phyloP scores from a whole-genome alignment of 306 rosid genomes.

The Inga laurina region DNA sequence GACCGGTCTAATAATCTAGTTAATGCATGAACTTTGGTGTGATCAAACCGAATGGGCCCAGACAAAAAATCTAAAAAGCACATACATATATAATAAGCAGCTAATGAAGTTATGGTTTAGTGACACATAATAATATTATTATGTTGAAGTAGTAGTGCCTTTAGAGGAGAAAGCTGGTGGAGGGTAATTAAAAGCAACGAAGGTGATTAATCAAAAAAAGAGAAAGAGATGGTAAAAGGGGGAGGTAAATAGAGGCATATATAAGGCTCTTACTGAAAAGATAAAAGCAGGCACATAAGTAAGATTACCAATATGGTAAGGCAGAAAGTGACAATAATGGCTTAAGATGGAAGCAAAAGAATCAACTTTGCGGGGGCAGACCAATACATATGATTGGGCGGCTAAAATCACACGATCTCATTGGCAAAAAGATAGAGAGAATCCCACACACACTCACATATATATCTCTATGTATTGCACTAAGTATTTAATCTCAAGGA shows the following conservation, averaged over 20 bases:
- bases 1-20: neutral
- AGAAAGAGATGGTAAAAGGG: neutral
- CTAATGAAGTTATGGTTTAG: slow-evolving; percentile 13
- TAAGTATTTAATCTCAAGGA: slow-evolving; percentile 37
- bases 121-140: neutral
- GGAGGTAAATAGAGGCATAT: slow-evolving; percentile 17
- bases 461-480: slow-evolving; percentile 16
- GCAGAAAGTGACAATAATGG: slow-evolving; percentile 45
- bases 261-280: slow-evolving; percentile 29
- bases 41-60: neutral
- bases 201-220: neutral
- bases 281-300: slow-evolving; percentile 26
- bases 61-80: neutral
- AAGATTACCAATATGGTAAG: slow-evolving; percentile 49
- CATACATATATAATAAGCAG: neutral
- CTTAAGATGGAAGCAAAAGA: slow-evolving; percentile 76
- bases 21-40: neutral
- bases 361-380: slow-evolving; percentile 45
- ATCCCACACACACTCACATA: slow-evolving; percentile 23
- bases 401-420: slow-evolving; percentile 41
- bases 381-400: slow-evolving; percentile 32
- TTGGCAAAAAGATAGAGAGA: slow-evolving; percentile 38
- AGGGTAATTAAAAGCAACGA: neutral
- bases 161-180: neutral
- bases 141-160: neutral